Conservation (phyloP, 352 stramenopile genomes). For the Globisporangium nagaii region DNA sequence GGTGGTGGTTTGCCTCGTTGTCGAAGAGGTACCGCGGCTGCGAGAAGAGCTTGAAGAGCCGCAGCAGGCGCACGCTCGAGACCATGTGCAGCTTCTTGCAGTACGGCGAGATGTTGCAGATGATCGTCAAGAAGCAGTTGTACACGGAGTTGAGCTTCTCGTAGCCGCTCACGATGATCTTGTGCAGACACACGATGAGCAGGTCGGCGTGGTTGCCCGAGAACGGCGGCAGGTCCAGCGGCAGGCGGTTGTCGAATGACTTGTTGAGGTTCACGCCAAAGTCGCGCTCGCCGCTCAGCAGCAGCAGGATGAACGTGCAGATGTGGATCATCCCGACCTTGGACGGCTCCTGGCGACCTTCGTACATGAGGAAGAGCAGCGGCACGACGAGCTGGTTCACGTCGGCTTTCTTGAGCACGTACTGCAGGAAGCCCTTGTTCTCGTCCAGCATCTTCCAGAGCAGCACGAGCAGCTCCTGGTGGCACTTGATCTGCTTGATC, state of each 20-base stretch:
- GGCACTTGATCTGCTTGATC: slow-evolving; percentile 92
- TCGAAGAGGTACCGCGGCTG: slow-evolving; percentile 92
- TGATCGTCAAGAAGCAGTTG: slow-evolving; percentile 98
- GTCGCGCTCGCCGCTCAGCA: slow-evolving; percentile 94
- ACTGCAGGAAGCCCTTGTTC: slow-evolving; percentile 94
- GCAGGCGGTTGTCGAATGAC: slow-evolving; percentile 92
- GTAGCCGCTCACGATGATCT: slow-evolving; percentile 97
- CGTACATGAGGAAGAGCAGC: slow-evolving; percentile 90
- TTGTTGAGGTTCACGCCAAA: slow-evolving; percentile 98
- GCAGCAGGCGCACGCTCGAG: slow-evolving; percentile 93
- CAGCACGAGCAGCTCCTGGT: slow-evolving; percentile 97
- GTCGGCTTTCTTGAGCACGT: slow-evolving; percentile 92
- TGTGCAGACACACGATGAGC: slow-evolving; percentile 96
- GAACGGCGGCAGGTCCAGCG: slow-evolving; percentile 92
- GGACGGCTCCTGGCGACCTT: slow-evolving; percentile 90
- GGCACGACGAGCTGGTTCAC: slow-evolving; percentile 88
- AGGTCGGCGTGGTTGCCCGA: slow-evolving; percentile 96
- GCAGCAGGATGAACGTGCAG: slow-evolving; percentile 97
- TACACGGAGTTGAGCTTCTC: slow-evolving; percentile 96
- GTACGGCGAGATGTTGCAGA: slow-evolving; percentile 98
- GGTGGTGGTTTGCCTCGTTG: slow-evolving; percentile 93
- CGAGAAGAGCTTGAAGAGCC: slow-evolving; percentile 97
- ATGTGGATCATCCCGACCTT: slow-evolving; percentile 97
- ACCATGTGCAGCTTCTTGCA: slow-evolving; percentile 95
- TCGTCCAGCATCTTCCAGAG: slow-evolving; percentile 98